These are phyloP conservation scores for Chamaecrista fasciculata DNA, from an alignment of 306 rosid genomes.

Conservation along the genomic window DNA sequence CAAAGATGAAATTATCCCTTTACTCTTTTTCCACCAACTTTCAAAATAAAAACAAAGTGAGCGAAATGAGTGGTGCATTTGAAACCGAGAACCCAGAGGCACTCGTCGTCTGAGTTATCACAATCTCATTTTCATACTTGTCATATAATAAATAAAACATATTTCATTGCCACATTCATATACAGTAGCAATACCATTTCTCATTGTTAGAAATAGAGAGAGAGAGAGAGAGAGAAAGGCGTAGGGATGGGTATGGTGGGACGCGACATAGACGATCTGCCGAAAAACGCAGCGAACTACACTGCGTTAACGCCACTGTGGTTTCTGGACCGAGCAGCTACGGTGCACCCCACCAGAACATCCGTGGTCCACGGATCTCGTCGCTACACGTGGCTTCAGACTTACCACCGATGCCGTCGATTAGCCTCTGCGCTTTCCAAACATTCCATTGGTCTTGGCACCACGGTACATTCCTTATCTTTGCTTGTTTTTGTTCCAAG, in stretches of 20 bases:
- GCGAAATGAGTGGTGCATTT: not conserved
- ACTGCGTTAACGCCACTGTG: slow-evolving; percentile 84
- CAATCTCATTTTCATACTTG: slow-evolving; percentile 4
- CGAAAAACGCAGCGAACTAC: slow-evolving; percentile 81
- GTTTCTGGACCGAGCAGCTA: slow-evolving; percentile 84
- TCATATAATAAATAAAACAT: not conserved
- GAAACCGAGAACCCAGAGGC: not conserved
- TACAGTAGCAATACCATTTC: not conserved
- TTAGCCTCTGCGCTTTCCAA: slow-evolving; percentile 76
- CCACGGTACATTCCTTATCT: slow-evolving; percentile 45
- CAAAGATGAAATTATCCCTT: no score
- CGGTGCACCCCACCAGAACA: slow-evolving; percentile 66
- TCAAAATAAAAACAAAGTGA: not conserved
- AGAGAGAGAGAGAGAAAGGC: not conserved
- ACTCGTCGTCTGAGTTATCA: slow-evolving; percentile 1
- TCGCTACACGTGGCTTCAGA: slow-evolving; percentile 76
- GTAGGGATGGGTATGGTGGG: slow-evolving; percentile 26
- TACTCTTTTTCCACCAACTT: no score
- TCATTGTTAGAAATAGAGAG: not conserved
- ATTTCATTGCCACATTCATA: not conserved
- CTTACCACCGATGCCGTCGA: slow-evolving; percentile 80
- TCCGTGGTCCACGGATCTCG: slow-evolving; percentile 79
- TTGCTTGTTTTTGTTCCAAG: no score
- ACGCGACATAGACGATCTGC: slow-evolving; percentile 77
- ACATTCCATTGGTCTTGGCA: slow-evolving; percentile 65